These are phyloP conservation scores for Ustulina deusta DNA, from an alignment of 2,329 filamentous ascomycete species.

Conservation along the genomic window DNA sequence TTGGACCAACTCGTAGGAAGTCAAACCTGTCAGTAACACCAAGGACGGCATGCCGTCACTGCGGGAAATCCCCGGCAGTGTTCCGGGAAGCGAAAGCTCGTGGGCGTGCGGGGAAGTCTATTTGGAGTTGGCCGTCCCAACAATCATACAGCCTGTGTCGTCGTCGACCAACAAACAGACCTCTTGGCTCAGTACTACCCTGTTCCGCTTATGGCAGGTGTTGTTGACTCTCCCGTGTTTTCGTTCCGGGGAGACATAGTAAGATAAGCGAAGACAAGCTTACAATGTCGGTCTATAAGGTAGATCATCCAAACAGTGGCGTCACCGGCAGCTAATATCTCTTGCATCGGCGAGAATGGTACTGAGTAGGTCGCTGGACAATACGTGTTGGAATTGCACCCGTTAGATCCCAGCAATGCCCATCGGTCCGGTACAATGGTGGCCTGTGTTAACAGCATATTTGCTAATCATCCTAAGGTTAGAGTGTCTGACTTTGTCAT, in stretches of 20 bases:
- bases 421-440: background rate
- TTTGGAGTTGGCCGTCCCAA: constrained; percentile 15
- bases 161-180: background rate
- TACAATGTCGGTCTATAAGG: constrained; percentile 5
- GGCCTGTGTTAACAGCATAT: background rate
- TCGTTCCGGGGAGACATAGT: constrained; percentile 1
- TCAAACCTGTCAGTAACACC: background rate
- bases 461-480: background rate
- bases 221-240: constrained; percentile 11
- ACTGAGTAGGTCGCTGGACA: background rate
- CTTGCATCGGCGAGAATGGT: constrained; percentile 1
- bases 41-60: background rate
- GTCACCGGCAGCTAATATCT: background rate
- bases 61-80: background rate
- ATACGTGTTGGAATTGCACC: background rate
- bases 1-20: background rate
- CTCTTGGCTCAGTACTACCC: constrained; percentile 3
- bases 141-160: constrained; percentile 9
- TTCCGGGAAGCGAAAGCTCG: constrained; percentile 8
- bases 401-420: background rate
- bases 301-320: background rate
- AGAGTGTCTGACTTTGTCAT: background rate
- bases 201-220: constrained; percentile 6
- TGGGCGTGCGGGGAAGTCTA: constrained; percentile 25
- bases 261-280: constrained; percentile 31